Base-by-base conservation (phyloP, 2,329 filamentous ascomycete genomes). In the Byssoonygena ceratinophila region DNA sequence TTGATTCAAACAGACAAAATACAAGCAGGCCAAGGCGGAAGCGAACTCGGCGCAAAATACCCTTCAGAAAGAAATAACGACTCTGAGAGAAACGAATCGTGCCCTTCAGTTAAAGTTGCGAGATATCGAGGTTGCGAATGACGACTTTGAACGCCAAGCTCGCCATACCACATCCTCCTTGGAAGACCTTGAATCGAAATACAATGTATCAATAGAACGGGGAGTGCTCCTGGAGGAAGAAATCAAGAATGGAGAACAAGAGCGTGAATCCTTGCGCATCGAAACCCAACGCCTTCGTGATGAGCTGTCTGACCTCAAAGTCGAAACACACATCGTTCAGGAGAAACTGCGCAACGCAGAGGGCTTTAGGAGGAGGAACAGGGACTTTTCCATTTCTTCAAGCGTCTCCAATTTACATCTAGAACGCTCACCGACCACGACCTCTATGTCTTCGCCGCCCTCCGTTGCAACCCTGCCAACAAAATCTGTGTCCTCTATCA, bases 61-160 rank as follows among this genome's bases (percentile, higher is more conserved):
- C 3, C 78, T 98, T 50, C 90, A 98, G 70, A 97, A 96, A 71
- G 92, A 98, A 69, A 90, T 98, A 62, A 98, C 92, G 5, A 84
- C 80, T 7, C 77, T 98, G 61, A 85, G 92, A 64, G 90, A 98
- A 59, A 69, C 82, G 46, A 94, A 89, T 68, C 78, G 92, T 59
- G 83, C 84, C 2, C 71, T 96, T 56, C 85, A 92, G 63, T 75
- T 95, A 57, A 87, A 80, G 69, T 74, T 98, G 54, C 84, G 92
- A 60, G 92, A 98, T 68, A 95, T 91, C 61, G 92, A 98, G 71
- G 92, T 98, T 52, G 88, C 87, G 66, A 98, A 97, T 72, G 92
- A 98, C 75, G 92, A 98, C 69, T 96, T 91, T 66, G 92, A 98
- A 74, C 83, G 89, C 59, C 91, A 97, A 72, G 91, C 92, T 60